phyloP scores from a whole-genome alignment of 1,284 basidiomycete species.

The Cryptococcus jaspeensis region DNA sequence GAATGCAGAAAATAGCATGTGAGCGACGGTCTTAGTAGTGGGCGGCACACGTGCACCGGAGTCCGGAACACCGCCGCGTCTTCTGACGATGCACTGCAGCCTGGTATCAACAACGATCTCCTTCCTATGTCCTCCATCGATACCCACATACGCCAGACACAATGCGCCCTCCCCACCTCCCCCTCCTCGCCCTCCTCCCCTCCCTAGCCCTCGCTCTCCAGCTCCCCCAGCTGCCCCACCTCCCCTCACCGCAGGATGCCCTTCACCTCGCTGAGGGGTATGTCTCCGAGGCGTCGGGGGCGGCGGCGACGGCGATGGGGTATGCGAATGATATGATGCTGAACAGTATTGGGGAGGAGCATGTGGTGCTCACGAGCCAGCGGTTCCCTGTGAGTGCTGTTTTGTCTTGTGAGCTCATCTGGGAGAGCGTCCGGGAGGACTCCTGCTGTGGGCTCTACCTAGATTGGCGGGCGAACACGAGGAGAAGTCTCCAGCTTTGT shows the following conservation, averaged over 20 bases:
- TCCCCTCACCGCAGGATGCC: conserved; percentile 30
- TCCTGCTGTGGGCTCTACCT: not conserved
- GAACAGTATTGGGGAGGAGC: conserved; percentile 33
- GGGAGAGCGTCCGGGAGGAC: not conserved
- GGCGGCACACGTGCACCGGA: too few species aligned
- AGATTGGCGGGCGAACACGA: too few species aligned
- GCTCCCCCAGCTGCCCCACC: conserved; percentile 35
- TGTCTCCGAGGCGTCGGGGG: conserved; percentile 16
- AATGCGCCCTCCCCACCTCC: not conserved
- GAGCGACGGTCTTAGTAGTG: too few species aligned
- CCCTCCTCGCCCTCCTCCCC: conserved; percentile 15
- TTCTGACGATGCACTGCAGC: too few species aligned
- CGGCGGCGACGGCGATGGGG: conserved; percentile 20
- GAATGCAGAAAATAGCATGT: too few species aligned
- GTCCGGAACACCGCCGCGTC: too few species aligned
- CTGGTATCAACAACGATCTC: too few species aligned
- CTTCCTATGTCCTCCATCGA: too few species aligned
- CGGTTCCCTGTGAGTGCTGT: conserved; percentile 34
- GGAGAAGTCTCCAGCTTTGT: too few species aligned
- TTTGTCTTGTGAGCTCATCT: not conserved
- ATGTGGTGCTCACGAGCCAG: conserved; percentile 27
- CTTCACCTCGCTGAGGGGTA: conserved; percentile 29
- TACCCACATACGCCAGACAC: not conserved
- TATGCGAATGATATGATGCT: conserved; percentile 39
- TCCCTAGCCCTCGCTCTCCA: conserved; percentile 27